Percentiles rank a stretch among this genome's conserved stretches.
Conservation (phyloP, 2,329 filamentous ascomycete genomes). For the Albophoma yamanashiensis region DNA sequence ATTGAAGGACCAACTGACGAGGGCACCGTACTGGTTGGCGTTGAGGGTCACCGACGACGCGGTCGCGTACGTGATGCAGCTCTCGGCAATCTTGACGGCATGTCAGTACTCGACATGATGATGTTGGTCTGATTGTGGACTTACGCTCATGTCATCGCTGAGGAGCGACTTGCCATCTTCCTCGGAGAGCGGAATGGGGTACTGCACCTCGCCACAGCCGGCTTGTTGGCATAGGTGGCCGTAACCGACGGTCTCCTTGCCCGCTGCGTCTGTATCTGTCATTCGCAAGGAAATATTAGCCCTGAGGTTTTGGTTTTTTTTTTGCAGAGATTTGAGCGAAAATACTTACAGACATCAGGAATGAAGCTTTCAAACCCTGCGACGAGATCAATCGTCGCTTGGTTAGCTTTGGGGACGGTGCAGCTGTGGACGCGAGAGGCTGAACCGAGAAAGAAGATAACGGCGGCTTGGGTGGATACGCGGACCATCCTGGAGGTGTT, state of each 20-base stretch:
- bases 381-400: background rate
- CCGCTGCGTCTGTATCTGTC: background rate
- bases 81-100: background rate
- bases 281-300: background rate
- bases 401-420: background rate
- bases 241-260: background rate
- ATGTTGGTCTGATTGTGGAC: background rate
- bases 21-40: background rate
- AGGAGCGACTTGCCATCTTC: background rate
- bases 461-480: background rate
- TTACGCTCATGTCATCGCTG: background rate
- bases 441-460: background rate
- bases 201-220: background rate
- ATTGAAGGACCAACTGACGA: background rate
- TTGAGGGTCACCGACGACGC: background rate
- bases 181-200: background rate
- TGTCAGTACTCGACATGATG: background rate
- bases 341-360: background rate
- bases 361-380: background rate
- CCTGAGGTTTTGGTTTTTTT: background rate
- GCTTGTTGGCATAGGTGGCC: background rate
- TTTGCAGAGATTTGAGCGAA: background rate
- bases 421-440: background rate
- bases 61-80: background rate
- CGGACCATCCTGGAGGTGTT: background rate